Evolutionary conservation across 805 yeast genomes (phyloP).

Genomic region (Wickerhamomyces ciferrii): DNA sequence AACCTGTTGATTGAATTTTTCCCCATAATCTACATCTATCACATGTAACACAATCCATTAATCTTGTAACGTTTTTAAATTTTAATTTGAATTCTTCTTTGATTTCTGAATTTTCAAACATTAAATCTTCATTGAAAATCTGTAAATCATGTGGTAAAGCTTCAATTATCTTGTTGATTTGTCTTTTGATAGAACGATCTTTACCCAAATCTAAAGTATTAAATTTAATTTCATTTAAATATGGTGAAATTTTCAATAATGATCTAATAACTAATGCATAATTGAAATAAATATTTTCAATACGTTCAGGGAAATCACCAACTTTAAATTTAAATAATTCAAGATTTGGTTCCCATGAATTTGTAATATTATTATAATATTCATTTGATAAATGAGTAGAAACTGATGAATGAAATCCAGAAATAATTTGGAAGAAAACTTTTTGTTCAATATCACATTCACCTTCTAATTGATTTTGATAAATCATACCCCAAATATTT

Average conservation of each 20-base stretch:
- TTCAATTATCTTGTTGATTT: slow-evolving; percentile 34
- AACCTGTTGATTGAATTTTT: slow-evolving; percentile 93
- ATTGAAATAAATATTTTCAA: slow-evolving; percentile 86
- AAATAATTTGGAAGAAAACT: slow-evolving; percentile 77
- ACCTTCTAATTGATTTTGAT: slow-evolving; percentile 59
- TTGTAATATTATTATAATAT: slow-evolving; percentile 63
- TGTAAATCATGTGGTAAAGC: slow-evolving; percentile 16
- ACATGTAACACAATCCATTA: slow-evolving; percentile 99
- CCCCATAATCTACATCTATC: slow-evolving; percentile 99
- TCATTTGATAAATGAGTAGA: slow-evolving; percentile 91
- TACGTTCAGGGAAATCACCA: slow-evolving; percentile 81
- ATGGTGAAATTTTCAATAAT: slow-evolving; percentile 57
- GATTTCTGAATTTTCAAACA: slow-evolving; percentile 47
- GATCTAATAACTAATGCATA: slow-evolving; percentile 85
- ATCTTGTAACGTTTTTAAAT: slow-evolving; percentile 82
- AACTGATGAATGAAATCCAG: slow-evolving; percentile 94
- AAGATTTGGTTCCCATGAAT: slow-evolving; percentile 80
- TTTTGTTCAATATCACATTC: slow-evolving; percentile 79
- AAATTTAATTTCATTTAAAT: slow-evolving; percentile 45
- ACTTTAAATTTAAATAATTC: slow-evolving; percentile 83
- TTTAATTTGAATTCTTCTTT: slow-evolving; percentile 84
- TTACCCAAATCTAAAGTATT: slow-evolving; percentile 34
- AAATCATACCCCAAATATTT: slow-evolving; percentile 90
- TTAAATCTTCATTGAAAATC: slow-evolving; percentile 42
- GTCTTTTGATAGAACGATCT: slow-evolving; percentile 39